These are phyloP conservation scores for Gastroboletus turbinatus DNA, from an alignment of 1,284 basidiomycete species.

Conservation along the genomic window DNA sequence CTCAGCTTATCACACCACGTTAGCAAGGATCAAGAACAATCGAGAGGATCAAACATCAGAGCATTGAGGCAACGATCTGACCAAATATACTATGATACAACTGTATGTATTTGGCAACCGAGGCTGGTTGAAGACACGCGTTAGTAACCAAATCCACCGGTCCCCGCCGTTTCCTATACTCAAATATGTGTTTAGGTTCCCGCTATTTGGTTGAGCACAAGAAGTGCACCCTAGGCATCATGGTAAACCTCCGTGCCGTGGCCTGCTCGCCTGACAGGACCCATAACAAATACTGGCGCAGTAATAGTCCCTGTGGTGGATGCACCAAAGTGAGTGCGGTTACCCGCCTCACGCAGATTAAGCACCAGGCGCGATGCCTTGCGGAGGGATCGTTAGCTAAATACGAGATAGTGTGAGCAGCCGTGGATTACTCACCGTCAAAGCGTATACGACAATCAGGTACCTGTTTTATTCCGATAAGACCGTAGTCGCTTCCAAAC, in stretches of 20 bases:
- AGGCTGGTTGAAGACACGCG: too few species aligned
- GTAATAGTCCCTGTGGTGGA: neutral
- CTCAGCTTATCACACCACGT: too few species aligned
- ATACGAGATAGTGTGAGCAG: neutral
- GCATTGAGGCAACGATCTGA: too few species aligned
- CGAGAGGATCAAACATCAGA: too few species aligned
- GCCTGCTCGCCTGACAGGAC: neutral
- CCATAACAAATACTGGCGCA: neutral
- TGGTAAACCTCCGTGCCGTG: neutral
- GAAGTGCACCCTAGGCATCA: too few species aligned
- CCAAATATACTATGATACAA: too few species aligned
- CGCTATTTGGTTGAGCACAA: too few species aligned
- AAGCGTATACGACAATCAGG: neutral
- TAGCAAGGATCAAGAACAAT: too few species aligned
- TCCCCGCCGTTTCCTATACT: too few species aligned
- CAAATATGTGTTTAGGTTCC: too few species aligned
- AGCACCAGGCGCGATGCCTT: neutral
- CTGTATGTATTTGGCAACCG: too few species aligned
- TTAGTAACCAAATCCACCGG: too few species aligned
- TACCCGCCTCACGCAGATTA: neutral
- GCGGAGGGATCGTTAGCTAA: neutral
- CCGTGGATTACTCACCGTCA: neutral
- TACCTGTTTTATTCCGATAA: neutral
- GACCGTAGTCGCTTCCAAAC: neutral
- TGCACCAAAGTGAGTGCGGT: neutral